phyloP scores from a whole-genome alignment of 331 rosid species.

The Malus hybrid region DNA sequence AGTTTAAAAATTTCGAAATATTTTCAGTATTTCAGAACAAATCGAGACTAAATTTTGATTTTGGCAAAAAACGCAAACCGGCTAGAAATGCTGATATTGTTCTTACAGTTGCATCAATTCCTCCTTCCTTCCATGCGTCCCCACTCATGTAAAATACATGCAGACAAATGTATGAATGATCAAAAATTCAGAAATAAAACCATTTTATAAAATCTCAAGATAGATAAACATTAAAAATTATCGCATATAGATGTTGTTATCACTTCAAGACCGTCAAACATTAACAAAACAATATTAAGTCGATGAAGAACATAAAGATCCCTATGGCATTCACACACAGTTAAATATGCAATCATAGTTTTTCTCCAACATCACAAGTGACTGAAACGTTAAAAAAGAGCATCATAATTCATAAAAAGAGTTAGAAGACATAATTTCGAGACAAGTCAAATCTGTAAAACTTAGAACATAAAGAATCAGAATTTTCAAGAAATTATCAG shows the following conservation, averaged over 20 bases:
- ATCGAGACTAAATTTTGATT: too few relatives aligned
- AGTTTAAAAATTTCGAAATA: too few relatives aligned
- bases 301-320: neutral
- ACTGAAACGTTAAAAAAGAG: neutral
- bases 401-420: neutral
- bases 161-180: constrained; percentile 26
- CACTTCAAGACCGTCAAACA: neutral
- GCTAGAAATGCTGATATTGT: too few relatives aligned
- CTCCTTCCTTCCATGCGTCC: constrained; percentile 99
- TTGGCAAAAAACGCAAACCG: too few relatives aligned
- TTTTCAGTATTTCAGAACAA: too few relatives aligned
- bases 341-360: neutral
- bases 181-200: constrained; percentile 8
- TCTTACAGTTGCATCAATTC: constrained; percentile 13
- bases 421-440: neutral
- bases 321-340: neutral
- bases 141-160: constrained; percentile 98
- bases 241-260: neutral
- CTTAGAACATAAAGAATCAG: neutral
- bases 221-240: neutral
- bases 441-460: neutral
- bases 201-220: neutral
- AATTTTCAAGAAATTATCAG: neutral
- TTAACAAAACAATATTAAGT: neutral
- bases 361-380: neutral